Evolutionary conservation across 1,284 basidiomycete genomes (phyloP).

Genomic region (Apiotrichum mycotoxinovorans): DNA sequence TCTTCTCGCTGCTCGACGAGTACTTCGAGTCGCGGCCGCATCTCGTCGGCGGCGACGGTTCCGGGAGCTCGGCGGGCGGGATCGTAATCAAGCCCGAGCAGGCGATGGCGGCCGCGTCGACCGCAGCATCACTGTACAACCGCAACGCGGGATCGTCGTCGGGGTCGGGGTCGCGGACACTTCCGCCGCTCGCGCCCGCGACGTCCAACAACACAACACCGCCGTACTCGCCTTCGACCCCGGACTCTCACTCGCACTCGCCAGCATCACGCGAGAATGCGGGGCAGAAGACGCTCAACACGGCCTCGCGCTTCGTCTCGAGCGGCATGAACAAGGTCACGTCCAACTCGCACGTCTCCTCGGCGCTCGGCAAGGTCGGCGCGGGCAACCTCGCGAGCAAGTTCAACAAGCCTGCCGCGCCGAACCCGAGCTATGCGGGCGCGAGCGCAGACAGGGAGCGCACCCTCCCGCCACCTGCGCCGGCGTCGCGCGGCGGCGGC

Average conservation of each 20-base stretch:
- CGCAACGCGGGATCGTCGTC: background rate
- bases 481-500: background rate
- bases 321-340: conserved; percentile 26
- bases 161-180: background rate
- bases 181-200: background rate
- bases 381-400: conserved; percentile 13
- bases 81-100: background rate
- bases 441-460: background rate
- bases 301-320: conserved; percentile 28
- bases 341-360: conserved; percentile 15
- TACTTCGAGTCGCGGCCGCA: conserved; percentile 47
- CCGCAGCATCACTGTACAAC: background rate
- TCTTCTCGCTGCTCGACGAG: conserved; percentile 47
- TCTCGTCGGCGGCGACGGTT: conserved; percentile 15
- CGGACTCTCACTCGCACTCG: background rate
- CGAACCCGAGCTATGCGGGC: background rate
- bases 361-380: conserved; percentile 22
- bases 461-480: conserved; percentile 1
- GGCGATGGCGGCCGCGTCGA: conserved; percentile 1
- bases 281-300: background rate
- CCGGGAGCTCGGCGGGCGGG: background rate
- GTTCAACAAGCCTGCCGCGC: background rate
- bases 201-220: background rate
- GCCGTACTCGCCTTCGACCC: background rate
- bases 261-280: background rate